phyloP scores from a whole-genome alignment of 768 basidiomycete species.

The Russula abietina region DNA sequence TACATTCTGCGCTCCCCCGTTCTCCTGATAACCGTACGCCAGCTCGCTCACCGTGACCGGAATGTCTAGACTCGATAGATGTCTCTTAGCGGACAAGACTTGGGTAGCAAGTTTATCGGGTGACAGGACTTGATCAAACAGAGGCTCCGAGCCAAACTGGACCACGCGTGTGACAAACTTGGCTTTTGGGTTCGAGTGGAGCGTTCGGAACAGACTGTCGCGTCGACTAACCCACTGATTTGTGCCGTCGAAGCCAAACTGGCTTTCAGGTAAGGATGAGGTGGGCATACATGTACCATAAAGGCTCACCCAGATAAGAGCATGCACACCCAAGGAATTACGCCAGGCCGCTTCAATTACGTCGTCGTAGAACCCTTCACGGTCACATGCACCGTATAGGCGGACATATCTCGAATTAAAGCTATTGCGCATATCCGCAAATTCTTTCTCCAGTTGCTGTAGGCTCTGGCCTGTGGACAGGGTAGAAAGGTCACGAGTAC shows the following conservation, averaged over 20 bases:
- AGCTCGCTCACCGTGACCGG: constrained; percentile 54
- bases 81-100: constrained; percentile 44
- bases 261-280: neutral
- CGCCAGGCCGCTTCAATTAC: constrained; percentile 64
- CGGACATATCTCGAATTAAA: constrained; percentile 65
- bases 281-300: neutral
- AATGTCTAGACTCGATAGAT: constrained; percentile 48
- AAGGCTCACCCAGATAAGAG: constrained; percentile 61
- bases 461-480: constrained; percentile 48
- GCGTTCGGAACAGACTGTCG: constrained; percentile 28
- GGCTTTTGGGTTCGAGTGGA: constrained; percentile 35
- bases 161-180: constrained; percentile 60
- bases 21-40: constrained; percentile 41
- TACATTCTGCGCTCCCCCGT: constrained; percentile 47
- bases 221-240: constrained; percentile 29
- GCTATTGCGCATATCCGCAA: constrained; percentile 49
- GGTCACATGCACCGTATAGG: constrained; percentile 39
- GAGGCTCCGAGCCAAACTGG: constrained; percentile 69
- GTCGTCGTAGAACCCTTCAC: constrained; percentile 44
- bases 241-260: constrained; percentile 31
- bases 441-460: constrained; percentile 46
- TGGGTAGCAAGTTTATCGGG: constrained; percentile 46
- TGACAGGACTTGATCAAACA: constrained; percentile 52
- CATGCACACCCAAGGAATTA: constrained; percentile 64
- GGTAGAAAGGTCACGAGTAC: constrained; percentile 11